These are phyloP conservation scores for Mucor indicus DNA, from an alignment of 371 early-diverging fungal genomes.

Conservation along the genomic window DNA sequence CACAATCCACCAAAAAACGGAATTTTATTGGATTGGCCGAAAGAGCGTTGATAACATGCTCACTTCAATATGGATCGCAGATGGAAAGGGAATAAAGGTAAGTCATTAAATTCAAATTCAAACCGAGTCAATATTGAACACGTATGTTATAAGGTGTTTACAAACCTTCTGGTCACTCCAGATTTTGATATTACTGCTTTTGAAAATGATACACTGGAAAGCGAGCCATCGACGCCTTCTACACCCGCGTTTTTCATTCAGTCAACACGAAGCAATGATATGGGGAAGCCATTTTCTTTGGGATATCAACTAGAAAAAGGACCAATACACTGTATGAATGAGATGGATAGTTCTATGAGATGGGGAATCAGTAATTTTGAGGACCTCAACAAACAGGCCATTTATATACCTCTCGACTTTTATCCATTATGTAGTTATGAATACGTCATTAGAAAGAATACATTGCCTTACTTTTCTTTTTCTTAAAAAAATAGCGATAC, in stretches of 20 bases:
- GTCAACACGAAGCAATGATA: conserved; percentile 11
- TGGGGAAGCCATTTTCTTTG: conserved; percentile 38
- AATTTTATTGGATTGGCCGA: conserved; percentile 71
- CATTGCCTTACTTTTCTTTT: too few species aligned
- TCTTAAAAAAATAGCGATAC: conserved; percentile 51
- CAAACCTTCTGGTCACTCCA: conserved; percentile 39
- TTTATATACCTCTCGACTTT: conserved; percentile 71
- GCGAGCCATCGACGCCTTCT: conserved; percentile 38
- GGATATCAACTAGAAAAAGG: conserved; percentile 33
- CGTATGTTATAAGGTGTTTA: too few species aligned
- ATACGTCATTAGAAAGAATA: neutral
- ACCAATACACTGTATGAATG: conserved; percentile 13
- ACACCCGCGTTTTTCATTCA: conserved; percentile 31
- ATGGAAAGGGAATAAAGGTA: conserved; percentile 70
- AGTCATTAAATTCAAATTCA: neutral
- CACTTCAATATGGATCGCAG: conserved; percentile 75
- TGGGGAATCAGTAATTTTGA: conserved; percentile 45
- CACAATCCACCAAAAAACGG: conserved; percentile 60
- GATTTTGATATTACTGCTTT: conserved; percentile 30
- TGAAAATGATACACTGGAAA: conserved; percentile 21
- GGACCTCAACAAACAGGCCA: conserved; percentile 24
- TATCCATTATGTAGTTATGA: conserved; percentile 69
- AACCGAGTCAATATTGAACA: too few species aligned
- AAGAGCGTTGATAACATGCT: conserved; percentile 53
- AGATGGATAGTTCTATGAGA: conserved; percentile 22